Evolutionary conservation across 2,329 filamentous ascomycete genomes (phyloP).

Genomic region (Didymosphaeria variabile): DNA sequence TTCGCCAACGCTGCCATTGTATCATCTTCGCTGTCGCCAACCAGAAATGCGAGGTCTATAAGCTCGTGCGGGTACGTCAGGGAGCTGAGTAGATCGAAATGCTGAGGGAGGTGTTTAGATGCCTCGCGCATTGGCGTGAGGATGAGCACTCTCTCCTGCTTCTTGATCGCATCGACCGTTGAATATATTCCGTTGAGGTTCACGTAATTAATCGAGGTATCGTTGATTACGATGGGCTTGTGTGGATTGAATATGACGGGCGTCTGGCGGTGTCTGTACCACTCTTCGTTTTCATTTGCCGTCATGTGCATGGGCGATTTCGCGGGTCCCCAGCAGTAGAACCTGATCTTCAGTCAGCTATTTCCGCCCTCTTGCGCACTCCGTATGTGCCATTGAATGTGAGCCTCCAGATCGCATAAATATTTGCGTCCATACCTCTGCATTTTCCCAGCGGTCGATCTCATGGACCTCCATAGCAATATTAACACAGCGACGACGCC

Average conservation of each 20-base stretch:
- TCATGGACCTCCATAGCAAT: conserved; percentile 88
- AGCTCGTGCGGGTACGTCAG: conserved; percentile 94
- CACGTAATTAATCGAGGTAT: conserved; percentile 77
- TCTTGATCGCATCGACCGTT: conserved; percentile 77
- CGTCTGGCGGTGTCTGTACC: conserved; percentile 88
- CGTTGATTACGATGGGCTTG: conserved; percentile 84
- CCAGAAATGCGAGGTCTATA: conserved; percentile 94
- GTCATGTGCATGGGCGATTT: conserved; percentile 98
- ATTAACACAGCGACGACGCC: conserved; percentile 75
- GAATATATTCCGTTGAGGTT: conserved; percentile 87
- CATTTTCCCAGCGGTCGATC: conserved; percentile 83
- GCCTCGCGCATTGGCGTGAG: conserved; percentile 94
- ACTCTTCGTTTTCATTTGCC: conserved; percentile 86
- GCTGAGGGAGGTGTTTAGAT: conserved; percentile 79
- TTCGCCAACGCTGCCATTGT: conserved; percentile 85
- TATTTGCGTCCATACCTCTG: conserved; percentile 72
- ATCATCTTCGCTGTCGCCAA: conserved; percentile 90
- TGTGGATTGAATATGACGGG: conserved; percentile 98
- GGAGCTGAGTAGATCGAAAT: conserved; percentile 91
- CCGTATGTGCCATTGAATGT: background rate
- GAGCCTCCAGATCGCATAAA: background rate
- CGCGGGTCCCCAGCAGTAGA: conserved; percentile 95
- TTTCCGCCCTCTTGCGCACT: background rate
- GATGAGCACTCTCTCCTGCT: conserved; percentile 88
- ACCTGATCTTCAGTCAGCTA: conserved; percentile 65